Conservation (phyloP, 2,329 filamentous ascomycete genomes). For the Kalaharituber pfeilii region DNA sequence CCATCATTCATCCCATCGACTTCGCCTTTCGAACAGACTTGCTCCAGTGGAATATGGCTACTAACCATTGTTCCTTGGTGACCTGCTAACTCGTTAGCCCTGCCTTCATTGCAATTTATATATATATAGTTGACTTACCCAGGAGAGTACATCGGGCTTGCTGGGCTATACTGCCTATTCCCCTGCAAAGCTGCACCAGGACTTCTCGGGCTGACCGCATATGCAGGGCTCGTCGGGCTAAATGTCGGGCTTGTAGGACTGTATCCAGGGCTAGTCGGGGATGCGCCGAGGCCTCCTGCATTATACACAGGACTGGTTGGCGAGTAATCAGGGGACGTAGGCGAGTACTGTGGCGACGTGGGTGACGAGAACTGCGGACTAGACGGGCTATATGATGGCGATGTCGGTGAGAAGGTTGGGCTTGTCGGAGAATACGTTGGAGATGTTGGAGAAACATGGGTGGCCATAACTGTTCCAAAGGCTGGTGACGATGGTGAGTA, state of each 20-base stretch:
- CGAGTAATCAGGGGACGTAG: conserved; percentile 21
- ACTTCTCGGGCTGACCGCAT: conserved; percentile 35
- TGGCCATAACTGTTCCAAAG: not conserved
- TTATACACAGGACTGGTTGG: conserved; percentile 32
- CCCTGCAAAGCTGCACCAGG: conserved; percentile 12
- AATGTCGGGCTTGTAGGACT: conserved; percentile 28
- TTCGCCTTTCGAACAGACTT: not conserved
- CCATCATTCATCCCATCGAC: not conserved
- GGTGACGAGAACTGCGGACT: conserved; percentile 42
- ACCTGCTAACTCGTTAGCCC: conserved; percentile 12
- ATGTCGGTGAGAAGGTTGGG: conserved; percentile 44
- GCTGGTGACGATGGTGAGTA: conserved; percentile 23
- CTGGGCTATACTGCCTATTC: conserved; percentile 1
- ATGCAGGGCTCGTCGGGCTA: conserved; percentile 46
- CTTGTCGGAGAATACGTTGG: conserved; percentile 34
- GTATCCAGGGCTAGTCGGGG: conserved; percentile 12
- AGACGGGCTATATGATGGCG: conserved; percentile 46
- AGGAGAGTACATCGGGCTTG: conserved; percentile 19
- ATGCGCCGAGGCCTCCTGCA: conserved; percentile 22
- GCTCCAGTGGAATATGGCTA: not conserved
- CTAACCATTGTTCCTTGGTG: conserved; percentile 16
- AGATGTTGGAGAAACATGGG: conserved; percentile 7
- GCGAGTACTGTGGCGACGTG: conserved; percentile 18
- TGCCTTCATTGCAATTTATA: not conserved
- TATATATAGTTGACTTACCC: conserved; percentile 18